Evolutionary conservation across 2,329 filamentous ascomycete species (phyloP).

Genomic region (Epichloe elymi): DNA sequence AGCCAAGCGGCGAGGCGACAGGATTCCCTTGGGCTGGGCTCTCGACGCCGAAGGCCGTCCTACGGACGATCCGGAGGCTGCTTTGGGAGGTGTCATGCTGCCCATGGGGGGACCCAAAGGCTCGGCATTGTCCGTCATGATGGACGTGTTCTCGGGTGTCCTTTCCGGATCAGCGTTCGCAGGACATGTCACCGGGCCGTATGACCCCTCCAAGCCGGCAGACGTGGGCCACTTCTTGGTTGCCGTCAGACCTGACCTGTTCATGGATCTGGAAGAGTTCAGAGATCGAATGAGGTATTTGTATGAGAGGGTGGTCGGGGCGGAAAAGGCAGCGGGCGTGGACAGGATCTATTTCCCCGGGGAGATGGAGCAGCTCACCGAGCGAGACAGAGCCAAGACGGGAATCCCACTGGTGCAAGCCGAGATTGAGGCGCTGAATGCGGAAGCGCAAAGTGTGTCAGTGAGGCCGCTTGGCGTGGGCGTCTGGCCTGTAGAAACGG

Average conservation of each 20-base stretch:
- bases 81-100: constrained; percentile 67
- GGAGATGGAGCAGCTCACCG: constrained; percentile 45
- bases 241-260: constrained; percentile 61
- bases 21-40: constrained; percentile 63
- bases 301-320: constrained; percentile 38
- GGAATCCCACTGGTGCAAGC: constrained; percentile 47
- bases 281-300: constrained; percentile 44
- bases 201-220: constrained; percentile 54
- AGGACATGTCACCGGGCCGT: constrained; percentile 62
- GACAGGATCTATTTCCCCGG: constrained; percentile 49
- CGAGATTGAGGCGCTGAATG: constrained; percentile 42
- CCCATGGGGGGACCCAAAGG: constrained; percentile 81
- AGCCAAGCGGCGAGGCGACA: constrained; percentile 51
- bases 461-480: constrained; percentile 8
- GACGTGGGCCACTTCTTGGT: constrained; percentile 66
- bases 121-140: constrained; percentile 65
- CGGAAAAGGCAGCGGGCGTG: constrained; percentile 40
- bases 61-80: constrained; percentile 60
- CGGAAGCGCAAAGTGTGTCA: constrained; percentile 35
- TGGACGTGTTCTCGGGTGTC: constrained; percentile 82
- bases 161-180: constrained; percentile 68
- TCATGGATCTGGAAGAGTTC: constrained; percentile 59
- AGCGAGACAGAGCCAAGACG: constrained; percentile 34
- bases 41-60: constrained; percentile 54
- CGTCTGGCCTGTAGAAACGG: not conserved